Evolutionary conservation across 225 moss, liverwort and hornwort genomes (phyloP).

Genomic region (Pseudisothecium myosuroides): DNA sequence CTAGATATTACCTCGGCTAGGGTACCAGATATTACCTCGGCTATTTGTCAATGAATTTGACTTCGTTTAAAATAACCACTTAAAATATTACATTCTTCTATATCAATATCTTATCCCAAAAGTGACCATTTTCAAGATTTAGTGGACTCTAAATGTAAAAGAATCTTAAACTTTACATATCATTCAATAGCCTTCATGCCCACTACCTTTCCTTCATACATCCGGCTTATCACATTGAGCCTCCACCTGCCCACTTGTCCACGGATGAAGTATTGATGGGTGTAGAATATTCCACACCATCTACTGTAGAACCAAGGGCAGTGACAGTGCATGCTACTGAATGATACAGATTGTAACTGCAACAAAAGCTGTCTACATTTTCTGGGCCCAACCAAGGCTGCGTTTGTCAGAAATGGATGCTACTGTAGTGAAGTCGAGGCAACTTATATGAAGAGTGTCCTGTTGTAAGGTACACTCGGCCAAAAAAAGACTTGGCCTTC

Average conservation of each 20-base stretch:
- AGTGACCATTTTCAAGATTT: not conserved
- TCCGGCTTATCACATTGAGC: not conserved
- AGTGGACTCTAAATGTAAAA: not conserved
- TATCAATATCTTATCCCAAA: too few species aligned
- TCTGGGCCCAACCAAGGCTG: not conserved
- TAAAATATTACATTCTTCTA: too few species aligned
- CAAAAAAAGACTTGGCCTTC: not conserved
- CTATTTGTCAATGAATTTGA: accelerated
- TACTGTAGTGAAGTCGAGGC: not conserved
- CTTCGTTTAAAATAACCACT: not conserved
- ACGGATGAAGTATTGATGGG: not conserved
- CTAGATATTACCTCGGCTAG: too few species aligned
- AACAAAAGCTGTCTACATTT: not conserved
- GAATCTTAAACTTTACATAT: not conserved
- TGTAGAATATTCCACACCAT: not conserved
- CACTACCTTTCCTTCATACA: not conserved
- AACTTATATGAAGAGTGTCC: not conserved
- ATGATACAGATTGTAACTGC: not conserved
- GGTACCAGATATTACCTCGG: too few species aligned
- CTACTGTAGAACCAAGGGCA: not conserved
- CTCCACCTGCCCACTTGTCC: not conserved
- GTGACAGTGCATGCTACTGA: not conserved
- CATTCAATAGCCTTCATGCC: not conserved
- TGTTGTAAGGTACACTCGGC: too few species aligned
- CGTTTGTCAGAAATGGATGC: not conserved